Conservation (phyloP, 2,329 filamentous ascomycete species). For the Podosphaera xanthii region DNA sequence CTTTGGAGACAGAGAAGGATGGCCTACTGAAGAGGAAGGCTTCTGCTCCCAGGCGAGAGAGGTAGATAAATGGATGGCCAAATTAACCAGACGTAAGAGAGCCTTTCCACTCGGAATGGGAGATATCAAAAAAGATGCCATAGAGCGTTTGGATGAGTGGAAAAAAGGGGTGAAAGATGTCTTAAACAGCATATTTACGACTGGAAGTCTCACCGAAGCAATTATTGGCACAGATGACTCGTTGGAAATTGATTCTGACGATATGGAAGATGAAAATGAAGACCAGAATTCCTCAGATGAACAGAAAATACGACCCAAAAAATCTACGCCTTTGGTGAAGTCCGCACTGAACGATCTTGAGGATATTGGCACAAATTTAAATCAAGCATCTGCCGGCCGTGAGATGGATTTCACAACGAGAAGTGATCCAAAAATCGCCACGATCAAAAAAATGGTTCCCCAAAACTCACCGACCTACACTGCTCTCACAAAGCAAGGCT, state of each 20-base stretch:
- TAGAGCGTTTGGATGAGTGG: slow-evolving; percentile 54
- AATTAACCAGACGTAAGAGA: slow-evolving; percentile 63
- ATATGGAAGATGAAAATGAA: slow-evolving; percentile 38
- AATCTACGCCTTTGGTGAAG: slow-evolving; percentile 20
- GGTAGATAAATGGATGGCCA: slow-evolving; percentile 93
- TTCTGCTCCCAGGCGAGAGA: slow-evolving; percentile 86
- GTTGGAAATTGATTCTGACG: slow-evolving; percentile 50
- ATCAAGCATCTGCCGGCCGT: slow-evolving; percentile 25
- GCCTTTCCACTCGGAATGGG: slow-evolving; percentile 78
- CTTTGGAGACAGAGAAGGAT: slow-evolving; percentile 74
- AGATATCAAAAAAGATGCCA: slow-evolving; percentile 56
- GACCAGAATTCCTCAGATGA: slow-evolving; percentile 28
- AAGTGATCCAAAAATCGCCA: slow-evolving; percentile 23
- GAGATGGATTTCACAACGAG: slow-evolving; percentile 75
- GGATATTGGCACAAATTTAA: slow-evolving; percentile 49
- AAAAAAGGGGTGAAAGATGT: slow-evolving; percentile 48
- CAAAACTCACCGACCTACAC: slow-evolving; percentile 71
- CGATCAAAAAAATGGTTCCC: slow-evolving; percentile 78
- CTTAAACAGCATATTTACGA: slow-evolving; percentile 37
- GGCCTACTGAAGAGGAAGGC: slow-evolving; percentile 74
- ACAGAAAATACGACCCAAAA: slow-evolving; percentile 20
- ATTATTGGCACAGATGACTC: slow-evolving; percentile 65
- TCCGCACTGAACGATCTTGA: slow-evolving; percentile 54
- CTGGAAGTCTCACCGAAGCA: slow-evolving; percentile 35
- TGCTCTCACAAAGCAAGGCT: slow-evolving; percentile 85